Base-by-base conservation (phyloP, 1,284 basidiomycete genomes). In the Ceratobasidium sp. region DNA sequence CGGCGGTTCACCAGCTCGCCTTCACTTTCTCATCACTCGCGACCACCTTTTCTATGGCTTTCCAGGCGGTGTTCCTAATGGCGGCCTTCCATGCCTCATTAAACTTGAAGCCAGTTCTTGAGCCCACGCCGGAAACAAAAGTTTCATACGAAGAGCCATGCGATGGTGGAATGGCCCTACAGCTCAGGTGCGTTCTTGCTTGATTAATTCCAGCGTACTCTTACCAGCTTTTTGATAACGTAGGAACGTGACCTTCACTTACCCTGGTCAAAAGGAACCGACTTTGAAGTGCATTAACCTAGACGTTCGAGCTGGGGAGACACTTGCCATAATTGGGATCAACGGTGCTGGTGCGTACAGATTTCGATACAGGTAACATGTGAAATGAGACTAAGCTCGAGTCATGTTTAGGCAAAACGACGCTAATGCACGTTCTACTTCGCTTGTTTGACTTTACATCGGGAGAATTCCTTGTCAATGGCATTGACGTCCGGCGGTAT, bases 51-150 rank as follows among this genome's bases (percentile, higher is more conserved):
- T 84, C 84, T 69, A 85, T 87, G 84, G 84, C 85, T 21, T 91
- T 88, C 73, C 91, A 93, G 76, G 84, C 85, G 16, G 82, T 92
- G 44, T 93, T 93, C 78, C 80, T 90, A 71, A 87, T 93, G 84
- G 87, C 87, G 47, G 90, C 91, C 6, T 93, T 90, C 75, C 87
- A 84, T 73, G 88, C 88, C 44, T 86, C 87, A 50, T 85, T 85
- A 79, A 82, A 84, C 70, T 78, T 91, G 69, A 84, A 86, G 73
- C 87, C 89, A 23, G 81, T 82, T 70, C 77, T 92, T 44, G 83
- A 86, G 69, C 88, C 89, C 21, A 78, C 77, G 56, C 77, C 82
- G 39, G 82, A 84, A 58, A 80, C 84, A 57, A 74, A 75, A 30
- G 77, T 82, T 42, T 77, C 76, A 30, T 89, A 87, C 25, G 50